Conservation (phyloP, 306 rosid species). For the Vigna mungo region DNA sequence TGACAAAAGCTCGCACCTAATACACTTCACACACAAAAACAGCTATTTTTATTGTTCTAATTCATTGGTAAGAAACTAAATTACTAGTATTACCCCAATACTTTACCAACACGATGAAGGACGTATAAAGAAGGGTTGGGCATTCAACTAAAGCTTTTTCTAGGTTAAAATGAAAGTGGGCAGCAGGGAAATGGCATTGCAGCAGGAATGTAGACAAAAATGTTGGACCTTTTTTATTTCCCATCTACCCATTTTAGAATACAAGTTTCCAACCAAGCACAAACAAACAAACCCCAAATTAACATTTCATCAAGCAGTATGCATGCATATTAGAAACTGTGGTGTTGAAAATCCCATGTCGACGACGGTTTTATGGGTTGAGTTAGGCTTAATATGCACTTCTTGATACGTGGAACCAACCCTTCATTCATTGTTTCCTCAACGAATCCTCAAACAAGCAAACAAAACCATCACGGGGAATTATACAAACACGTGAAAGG, state of each 20-base stretch:
- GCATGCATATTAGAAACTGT: constrained; percentile 44
- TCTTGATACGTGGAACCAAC: no score
- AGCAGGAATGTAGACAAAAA: background rate
- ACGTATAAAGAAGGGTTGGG: constrained; percentile 3
- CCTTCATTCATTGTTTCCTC: background rate
- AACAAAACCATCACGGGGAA: background rate
- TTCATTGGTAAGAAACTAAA: constrained; percentile 1
- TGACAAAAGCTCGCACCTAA: background rate
- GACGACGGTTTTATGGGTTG: no score
- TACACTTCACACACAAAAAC: background rate
- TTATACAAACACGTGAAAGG: background rate
- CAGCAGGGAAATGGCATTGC: background rate
- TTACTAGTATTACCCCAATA: background rate
- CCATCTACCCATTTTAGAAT: constrained; percentile 14
- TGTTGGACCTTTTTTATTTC: background rate
- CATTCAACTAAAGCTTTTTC: background rate
- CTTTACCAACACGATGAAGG: background rate
- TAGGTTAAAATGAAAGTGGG: background rate
- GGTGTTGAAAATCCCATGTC: no score
- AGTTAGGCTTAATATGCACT: no score
- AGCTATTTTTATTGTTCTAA: constrained; percentile 1
- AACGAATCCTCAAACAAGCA: background rate
- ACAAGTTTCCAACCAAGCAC: background rate
- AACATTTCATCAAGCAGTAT: constrained; percentile 59
- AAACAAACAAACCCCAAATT: constrained; percentile 27